phyloP scores from a whole-genome alignment of 192 early-diverging fungal species.

The Coemansia sp. region DNA sequence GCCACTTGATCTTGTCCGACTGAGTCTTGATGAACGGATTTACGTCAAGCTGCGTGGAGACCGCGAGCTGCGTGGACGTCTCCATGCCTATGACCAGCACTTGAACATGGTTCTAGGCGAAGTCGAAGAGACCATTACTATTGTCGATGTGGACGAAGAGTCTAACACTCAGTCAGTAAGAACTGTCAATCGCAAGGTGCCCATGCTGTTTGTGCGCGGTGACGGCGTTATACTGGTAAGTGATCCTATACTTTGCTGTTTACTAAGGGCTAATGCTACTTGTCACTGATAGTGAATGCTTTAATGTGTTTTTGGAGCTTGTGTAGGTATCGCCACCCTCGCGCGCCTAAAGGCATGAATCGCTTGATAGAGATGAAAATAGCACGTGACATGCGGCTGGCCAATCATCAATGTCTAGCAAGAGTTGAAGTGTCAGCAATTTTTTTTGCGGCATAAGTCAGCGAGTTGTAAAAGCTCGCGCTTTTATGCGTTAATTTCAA shows the following conservation, averaged over 20 bases:
- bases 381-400: background rate
- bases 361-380: too few species aligned
- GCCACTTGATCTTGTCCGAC: slow-evolving; percentile 93
- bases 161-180: slow-evolving; percentile 65
- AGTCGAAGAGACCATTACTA: slow-evolving; percentile 91
- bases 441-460: background rate
- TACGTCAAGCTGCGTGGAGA: slow-evolving; percentile 98
- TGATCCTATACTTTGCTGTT: background rate
- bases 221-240: slow-evolving; percentile 96
- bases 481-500: background rate
- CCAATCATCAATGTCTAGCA: background rate
- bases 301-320: background rate
- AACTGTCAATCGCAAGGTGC: slow-evolving; percentile 74
- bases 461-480: background rate
- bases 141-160: slow-evolving; percentile 88
- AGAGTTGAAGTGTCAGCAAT: background rate
- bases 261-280: background rate
- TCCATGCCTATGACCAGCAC: slow-evolving; percentile 98
- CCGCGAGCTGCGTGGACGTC: slow-evolving; percentile 86
- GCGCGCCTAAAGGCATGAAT: slow-evolving; percentile 14
- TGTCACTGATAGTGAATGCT: background rate
- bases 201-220: slow-evolving; percentile 99
- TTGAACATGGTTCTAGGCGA: slow-evolving; percentile 97
- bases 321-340: slow-evolving; percentile 46
- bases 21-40: slow-evolving; percentile 95